phyloP scores from a whole-genome alignment of 257 asterid species.

The Verbena officinalis region DNA sequence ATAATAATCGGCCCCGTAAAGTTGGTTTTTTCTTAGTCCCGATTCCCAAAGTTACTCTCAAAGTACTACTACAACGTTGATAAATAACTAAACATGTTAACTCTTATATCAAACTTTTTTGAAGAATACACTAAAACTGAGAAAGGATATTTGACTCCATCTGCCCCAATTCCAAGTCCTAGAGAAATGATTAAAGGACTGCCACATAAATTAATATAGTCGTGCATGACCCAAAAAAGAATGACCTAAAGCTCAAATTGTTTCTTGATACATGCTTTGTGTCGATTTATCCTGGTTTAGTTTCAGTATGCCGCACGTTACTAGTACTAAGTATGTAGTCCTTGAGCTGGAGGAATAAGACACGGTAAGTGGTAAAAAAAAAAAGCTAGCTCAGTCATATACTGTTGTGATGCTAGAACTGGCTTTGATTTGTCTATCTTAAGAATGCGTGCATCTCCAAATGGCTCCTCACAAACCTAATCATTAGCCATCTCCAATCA shows the following conservation, averaged over 20 bases:
- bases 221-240: neutral
- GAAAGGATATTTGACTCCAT: neutral
- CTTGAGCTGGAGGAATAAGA: neutral
- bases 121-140: neutral
- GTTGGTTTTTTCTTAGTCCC: no score
- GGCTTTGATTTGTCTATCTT: neutral
- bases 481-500: neutral
- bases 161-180: neutral
- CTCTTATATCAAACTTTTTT: neutral
- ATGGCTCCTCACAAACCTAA: neutral
- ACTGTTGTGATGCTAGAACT: neutral
- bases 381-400: neutral
- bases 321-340: no score
- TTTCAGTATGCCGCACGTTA: neutral
- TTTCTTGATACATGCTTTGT: neutral
- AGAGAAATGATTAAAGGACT: neutral
- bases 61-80: neutral
- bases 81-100: neutral
- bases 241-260: neutral
- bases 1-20: no score
- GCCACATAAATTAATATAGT: neutral
- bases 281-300: neutral
- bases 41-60: no score
- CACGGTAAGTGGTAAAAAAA: no score
- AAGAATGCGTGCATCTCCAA: neutral